These are phyloP conservation scores for Leccinum longicurvipes DNA, from an alignment of 768 basidiomycete species.

Conservation along the genomic window DNA sequence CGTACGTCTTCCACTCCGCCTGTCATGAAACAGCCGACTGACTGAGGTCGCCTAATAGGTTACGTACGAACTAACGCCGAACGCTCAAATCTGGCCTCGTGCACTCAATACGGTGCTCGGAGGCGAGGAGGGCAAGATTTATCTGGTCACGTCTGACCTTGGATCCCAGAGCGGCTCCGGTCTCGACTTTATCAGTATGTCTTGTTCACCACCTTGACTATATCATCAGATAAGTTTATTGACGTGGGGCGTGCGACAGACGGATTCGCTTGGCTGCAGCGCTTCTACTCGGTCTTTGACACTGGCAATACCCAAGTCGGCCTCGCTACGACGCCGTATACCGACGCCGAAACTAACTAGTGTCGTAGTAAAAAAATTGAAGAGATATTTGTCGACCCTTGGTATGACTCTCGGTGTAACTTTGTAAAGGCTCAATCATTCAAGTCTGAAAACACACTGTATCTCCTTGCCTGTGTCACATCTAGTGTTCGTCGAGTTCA, in stretches of 20 bases:
- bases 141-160: slow-evolving; percentile 54
- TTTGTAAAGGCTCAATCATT: too few relatives aligned
- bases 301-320: slow-evolving; percentile 28
- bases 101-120: slow-evolving; percentile 54
- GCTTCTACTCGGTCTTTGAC: slow-evolving; percentile 57
- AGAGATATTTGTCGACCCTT: background rate
- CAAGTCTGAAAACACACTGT: too few relatives aligned
- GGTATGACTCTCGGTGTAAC: background rate
- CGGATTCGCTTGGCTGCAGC: slow-evolving; percentile 56
- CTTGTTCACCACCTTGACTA: background rate
- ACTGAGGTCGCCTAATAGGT: slow-evolving; percentile 28
- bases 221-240: background rate
- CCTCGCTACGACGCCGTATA: slow-evolving; percentile 36
- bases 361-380: background rate
- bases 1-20: slow-evolving; percentile 19
- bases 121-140: slow-evolving; percentile 48
- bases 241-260: slow-evolving; percentile 32
- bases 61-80: slow-evolving; percentile 53
- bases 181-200: slow-evolving; percentile 62
- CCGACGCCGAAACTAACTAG: slow-evolving; percentile 30
- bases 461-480: background rate
- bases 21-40: background rate
- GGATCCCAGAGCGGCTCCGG: slow-evolving; percentile 50
- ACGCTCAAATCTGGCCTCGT: slow-evolving; percentile 72
- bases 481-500: background rate